A percentile compares a stretch with the other conserved stretches of the same genome.
Conservation (phyloP, 163 green algal genomes). For the Chlorella variabilis region DNA sequence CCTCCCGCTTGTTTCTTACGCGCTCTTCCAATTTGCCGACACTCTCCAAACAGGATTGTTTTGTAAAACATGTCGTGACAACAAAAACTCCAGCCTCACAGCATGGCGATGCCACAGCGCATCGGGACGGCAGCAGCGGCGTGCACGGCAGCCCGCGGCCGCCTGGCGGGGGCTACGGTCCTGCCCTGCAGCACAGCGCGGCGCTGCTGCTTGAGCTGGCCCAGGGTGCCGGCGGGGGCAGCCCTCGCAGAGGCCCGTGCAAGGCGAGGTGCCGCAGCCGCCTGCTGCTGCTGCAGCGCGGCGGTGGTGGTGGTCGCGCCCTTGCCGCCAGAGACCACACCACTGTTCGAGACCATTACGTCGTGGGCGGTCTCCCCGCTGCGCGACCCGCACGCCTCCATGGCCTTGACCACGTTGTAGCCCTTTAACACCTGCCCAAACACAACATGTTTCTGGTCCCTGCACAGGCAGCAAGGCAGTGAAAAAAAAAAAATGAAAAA, state of each 20-base stretch:
- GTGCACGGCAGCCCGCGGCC: not conserved
- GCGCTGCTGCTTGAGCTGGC: constrained; percentile 15
- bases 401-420: constrained; percentile 49
- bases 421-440: constrained; percentile 59
- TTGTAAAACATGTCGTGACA: too few species aligned
- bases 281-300: constrained; percentile 27
- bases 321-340: constrained; percentile 9
- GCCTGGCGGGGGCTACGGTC: not conserved
- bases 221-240: too few species aligned
- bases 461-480: not conserved
- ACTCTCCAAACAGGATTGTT: too few species aligned
- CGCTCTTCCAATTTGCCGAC: too few species aligned
- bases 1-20: too few species aligned
- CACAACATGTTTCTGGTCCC: constrained; percentile 56
- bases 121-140: not conserved
- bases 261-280: not conserved
- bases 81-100: too few species aligned
- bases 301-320: constrained; percentile 4
- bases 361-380: constrained; percentile 31
- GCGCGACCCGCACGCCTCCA: constrained; percentile 47
- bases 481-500: not conserved
- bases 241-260: not conserved
- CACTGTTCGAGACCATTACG: constrained; percentile 48
- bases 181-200: constrained; percentile 9
- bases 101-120: not conserved